Percentiles rank a stretch among this genome's conserved stretches.
phyloP scores from a whole-genome alignment of 2,329 filamentous ascomycete genomes.

The Colletotrichum falcatum region DNA sequence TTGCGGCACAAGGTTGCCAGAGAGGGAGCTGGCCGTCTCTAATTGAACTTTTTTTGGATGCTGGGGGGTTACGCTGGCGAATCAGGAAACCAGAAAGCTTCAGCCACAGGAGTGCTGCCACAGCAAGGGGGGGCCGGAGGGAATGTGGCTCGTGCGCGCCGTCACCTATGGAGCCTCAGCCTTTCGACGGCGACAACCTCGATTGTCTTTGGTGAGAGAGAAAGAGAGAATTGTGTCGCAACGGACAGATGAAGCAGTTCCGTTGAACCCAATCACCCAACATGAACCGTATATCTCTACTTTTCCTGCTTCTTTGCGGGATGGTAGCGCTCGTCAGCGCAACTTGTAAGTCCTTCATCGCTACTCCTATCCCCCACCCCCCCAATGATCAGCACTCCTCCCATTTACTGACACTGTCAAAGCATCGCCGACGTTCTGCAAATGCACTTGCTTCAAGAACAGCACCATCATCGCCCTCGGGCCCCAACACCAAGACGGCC shows the following conservation, averaged over 20 bases:
- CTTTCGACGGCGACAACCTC: slow-evolving; percentile 27
- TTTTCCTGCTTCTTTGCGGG: slow-evolving; percentile 53
- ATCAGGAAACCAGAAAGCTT: slow-evolving; percentile 23
- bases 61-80: slow-evolving; percentile 29
- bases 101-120: slow-evolving; percentile 30
- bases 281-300: slow-evolving; percentile 50
- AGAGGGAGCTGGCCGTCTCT: slow-evolving; percentile 33
- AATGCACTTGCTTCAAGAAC: slow-evolving; percentile 78
- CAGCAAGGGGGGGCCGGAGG: not conserved
- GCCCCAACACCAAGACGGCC: slow-evolving; percentile 51
- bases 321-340: slow-evolving; percentile 54
- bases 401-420: slow-evolving; percentile 43
- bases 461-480: slow-evolving; percentile 74
- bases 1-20: slow-evolving; percentile 3
- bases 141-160: slow-evolving; percentile 24
- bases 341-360: slow-evolving; percentile 53
- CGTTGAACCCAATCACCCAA: not conserved
- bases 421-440: slow-evolving; percentile 75
- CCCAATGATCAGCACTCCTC: not conserved
- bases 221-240: not conserved
- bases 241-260: not conserved
- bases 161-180: slow-evolving; percentile 13
- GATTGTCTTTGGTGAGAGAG: no score
- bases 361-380: slow-evolving; percentile 10
- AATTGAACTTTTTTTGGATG: slow-evolving; percentile 42